Base-by-base conservation (phyloP, 2,329 filamentous ascomycete genomes). In the Ceratocystis cacaofunesta region DNA sequence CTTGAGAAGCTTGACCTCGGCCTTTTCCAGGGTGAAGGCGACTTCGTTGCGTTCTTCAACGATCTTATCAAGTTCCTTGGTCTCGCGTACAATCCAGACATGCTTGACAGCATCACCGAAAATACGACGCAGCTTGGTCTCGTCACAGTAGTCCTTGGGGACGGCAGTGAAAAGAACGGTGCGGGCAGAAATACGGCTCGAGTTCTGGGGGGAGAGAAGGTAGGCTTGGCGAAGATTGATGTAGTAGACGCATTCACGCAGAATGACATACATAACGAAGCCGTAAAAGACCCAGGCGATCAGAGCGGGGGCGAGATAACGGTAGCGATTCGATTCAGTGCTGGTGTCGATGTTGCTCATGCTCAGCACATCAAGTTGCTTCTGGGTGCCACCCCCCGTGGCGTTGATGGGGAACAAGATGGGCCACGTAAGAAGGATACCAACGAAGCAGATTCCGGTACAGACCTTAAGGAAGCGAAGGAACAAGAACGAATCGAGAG, bases 211-310 rank as follows among this genome's bases (percentile, higher is more conserved):
- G 10, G 90, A 92, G 65, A 95, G 82, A 50, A 95, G 83, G 76
- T 95, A 96, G 0, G 92, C 92, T 76, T 97, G 92, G 69, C 92
- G 88, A 63, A 97, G 77, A 72, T 95, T 95, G 78, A 96, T 88
- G 75, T 90, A 95, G 80, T 87, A 96, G 70, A 97, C 88, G 72
- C 85, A 86, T 75, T 97, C 92, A 66, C 92, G 84, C 65, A 91
- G 88, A 68, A 97, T 84, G 72, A 90, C 86, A 76, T 89, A 94
- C 74, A 97, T 87, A 69, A 97, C 81, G 73, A 97, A 97, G 58
- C 83, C 84, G 74, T 88, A 91, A 76, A 90, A 97, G 62, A 92
- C 75, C 84, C 90, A 96, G 1, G 86, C 85, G 64, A 91, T 78
- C 63, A 89, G 82, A n/a, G 83, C 83, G 73, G 96, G 90, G 0